Evolutionary conservation across 139 green algal species (phyloP).

Genomic region (Diplosphaera chodatii): DNA sequence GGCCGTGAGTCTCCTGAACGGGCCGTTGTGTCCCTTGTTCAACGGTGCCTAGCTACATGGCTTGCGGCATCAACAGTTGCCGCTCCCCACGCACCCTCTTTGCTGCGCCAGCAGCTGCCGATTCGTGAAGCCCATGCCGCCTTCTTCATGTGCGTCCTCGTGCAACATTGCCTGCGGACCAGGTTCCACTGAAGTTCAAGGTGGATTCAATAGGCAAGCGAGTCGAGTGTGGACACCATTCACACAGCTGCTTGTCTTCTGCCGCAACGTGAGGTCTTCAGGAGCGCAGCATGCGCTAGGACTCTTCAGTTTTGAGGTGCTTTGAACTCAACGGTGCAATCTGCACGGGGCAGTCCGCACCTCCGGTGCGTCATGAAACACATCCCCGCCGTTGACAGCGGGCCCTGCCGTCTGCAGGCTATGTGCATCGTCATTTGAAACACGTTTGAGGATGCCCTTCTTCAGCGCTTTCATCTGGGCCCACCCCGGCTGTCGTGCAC

Average conservation of each 20-base stretch:
- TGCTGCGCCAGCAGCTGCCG: conserved; percentile 56
- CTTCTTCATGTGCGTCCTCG: conserved; percentile 52
- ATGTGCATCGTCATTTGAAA: too few species aligned
- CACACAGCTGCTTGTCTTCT: too few species aligned
- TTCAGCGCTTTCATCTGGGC: not conserved
- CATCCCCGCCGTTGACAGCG: not conserved
- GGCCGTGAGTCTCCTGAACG: not conserved
- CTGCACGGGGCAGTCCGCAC: too few species aligned
- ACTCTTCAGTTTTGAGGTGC: too few species aligned
- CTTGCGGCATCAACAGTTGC: not conserved
- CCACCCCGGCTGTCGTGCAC: too few species aligned
- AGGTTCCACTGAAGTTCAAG: not conserved
- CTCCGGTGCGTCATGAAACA: not conserved
- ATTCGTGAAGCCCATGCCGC: conserved; percentile 57
- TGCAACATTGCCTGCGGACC: conserved; percentile 50
- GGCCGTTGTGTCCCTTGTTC: too few species aligned
- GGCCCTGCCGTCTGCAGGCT: too few species aligned
- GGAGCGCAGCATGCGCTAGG: too few species aligned
- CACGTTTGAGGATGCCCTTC: not conserved
- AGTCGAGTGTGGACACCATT: not conserved
- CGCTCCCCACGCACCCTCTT: conserved; percentile 16
- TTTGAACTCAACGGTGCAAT: too few species aligned
- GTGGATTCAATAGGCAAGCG: too few species aligned
- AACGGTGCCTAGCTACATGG: too few species aligned
- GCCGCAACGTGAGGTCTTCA: too few species aligned